Evolutionary conservation across 164 flowering plant species (phyloP).

Genomic region (Buxus sempervirens): DNA sequence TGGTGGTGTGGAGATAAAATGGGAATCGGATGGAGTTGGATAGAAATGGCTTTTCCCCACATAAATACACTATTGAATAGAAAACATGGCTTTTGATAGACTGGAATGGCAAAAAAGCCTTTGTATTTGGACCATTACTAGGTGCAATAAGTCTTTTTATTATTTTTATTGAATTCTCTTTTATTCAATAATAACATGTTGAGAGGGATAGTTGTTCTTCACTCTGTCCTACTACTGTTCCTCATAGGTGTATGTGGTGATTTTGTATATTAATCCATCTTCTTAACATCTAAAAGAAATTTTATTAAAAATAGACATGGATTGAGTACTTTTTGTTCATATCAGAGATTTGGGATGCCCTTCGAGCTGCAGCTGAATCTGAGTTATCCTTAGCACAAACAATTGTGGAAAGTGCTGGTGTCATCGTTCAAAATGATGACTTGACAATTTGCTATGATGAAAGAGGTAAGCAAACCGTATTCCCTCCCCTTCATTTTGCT

Average conservation of each 20-base stretch:
- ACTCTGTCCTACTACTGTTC: too few species aligned
- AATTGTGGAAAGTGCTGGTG: conserved; percentile 85
- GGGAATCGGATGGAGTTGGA: too few species aligned
- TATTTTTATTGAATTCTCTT: too few species aligned
- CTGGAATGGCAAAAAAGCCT: too few species aligned
- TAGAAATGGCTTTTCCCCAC: too few species aligned
- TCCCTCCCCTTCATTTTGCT: not conserved
- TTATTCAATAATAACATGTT: too few species aligned
- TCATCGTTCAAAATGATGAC: conserved; percentile 72
- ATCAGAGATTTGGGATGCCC: conserved; percentile 96
- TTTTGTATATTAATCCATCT: not conserved
- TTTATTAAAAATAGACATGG: not conserved
- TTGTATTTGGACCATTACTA: too few species aligned
- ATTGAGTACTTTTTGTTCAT: not conserved
- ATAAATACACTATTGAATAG: too few species aligned
- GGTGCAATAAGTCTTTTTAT: too few species aligned
- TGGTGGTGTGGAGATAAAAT: not conserved
- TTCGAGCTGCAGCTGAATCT: conserved; percentile 89
- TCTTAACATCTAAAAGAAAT: too few species aligned
- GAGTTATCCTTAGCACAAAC: conserved; percentile 71
- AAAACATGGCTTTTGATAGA: too few species aligned
- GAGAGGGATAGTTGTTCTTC: too few species aligned
- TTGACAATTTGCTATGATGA: conserved; percentile 87
- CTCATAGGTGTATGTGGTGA: not conserved
- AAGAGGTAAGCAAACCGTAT: conserved; percentile 48